Base-by-base conservation (phyloP, 805 yeast species). In the Yarrowia sp. region DNA sequence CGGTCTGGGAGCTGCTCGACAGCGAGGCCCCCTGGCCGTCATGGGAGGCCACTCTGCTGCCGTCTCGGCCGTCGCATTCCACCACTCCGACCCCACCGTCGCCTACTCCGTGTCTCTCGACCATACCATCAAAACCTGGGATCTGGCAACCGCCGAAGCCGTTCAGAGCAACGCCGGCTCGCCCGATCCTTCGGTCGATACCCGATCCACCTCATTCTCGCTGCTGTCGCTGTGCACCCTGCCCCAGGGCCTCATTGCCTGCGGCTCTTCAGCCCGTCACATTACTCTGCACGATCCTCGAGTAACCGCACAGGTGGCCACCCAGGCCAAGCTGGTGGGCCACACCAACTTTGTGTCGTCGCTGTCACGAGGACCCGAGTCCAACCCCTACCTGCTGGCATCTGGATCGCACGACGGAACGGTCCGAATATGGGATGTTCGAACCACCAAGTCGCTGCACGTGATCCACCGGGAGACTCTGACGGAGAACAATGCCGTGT, bases 231-330 rank as follows among this genome's bases (percentile, higher is more conserved):
- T 93, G 38, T 82, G 87, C 40, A 88, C 88, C 72, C 81, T 95
- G 71, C 82, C 85, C 64, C 80, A 88, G 67, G 75, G 75, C 14
- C 81, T 95, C 68, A 79, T 95, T 40, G 97, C 93, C 9, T 86
- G 94, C 69, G 99, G 99, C n/a, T 92, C 98, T 1, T 89, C 97
- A 12, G 98, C 98, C n/a, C 89, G 99, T 79, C 98, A 95, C 79
- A 93, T 95, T 72, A 89, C 92, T 68, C 82, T 95, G 71, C 97
- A 92, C 75, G 99, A 95, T 77, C 98, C 98, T 55, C 86, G 99
- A 77, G 83, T 84, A 2, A 79, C 78, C 36, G 78, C 86, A 0
- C 67, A 63, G 67, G 83, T 89, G 2, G 82, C 85, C 7, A 84
- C 89, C 48, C 87, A 85, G 68, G 81, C 84, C 58, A 96, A 92